Base-by-base conservation (phyloP, 164 flowering plant genomes). In the Pachysandra terminalis region DNA sequence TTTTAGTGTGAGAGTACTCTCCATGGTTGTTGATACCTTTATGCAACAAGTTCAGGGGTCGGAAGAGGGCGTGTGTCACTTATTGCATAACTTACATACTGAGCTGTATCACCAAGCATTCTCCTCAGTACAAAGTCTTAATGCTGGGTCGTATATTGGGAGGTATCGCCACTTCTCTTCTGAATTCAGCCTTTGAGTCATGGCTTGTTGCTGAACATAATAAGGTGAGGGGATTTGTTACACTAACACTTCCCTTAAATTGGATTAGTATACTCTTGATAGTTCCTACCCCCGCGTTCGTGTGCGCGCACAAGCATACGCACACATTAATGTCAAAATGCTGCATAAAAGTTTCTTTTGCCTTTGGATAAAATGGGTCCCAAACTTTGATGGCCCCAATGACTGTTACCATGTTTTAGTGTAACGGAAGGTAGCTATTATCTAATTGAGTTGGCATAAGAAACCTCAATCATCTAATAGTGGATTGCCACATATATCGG, bases 191-290 rank as follows among this genome's bases (percentile, higher is more conserved):
- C 35, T 96, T 96, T 76, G 99, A 96, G 75, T 96, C 99, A 22
- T 96, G 99, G 99, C 90, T 96, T 68, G 97, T 96, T 77, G 99
- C 99, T 19, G 99, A 96, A 67, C 99, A 96, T 83, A 82, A 82
- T 74, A 96, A 96, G 97, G 99, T 91, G 68, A 79, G 74, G 16
- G 21, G 4, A 10, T 14, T 32, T n/a, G n/a, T n/a, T n/a, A n/a
- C n/a, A n/a, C n/a, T n/a, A n/a, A 19, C 68, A 63, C 60, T 41
- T 12, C 60, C 22, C 5, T 40, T 70, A n/a, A 37, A 21, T 19
- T 56, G 24, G 26, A 53, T 22, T 25, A 13, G n/a, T 19, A 13
- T 19, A 57, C 55, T n/a, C n/a, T n/a, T n/a, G n/a, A n/a, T n/a
- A n/a, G n/a, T n/a, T n/a, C n/a, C n/a, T n/a, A n/a, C n/a, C n/a